Evolutionary conservation across 192 early-diverging fungal genomes (phyloP).

Genomic region (Gigaspora rosea): DNA sequence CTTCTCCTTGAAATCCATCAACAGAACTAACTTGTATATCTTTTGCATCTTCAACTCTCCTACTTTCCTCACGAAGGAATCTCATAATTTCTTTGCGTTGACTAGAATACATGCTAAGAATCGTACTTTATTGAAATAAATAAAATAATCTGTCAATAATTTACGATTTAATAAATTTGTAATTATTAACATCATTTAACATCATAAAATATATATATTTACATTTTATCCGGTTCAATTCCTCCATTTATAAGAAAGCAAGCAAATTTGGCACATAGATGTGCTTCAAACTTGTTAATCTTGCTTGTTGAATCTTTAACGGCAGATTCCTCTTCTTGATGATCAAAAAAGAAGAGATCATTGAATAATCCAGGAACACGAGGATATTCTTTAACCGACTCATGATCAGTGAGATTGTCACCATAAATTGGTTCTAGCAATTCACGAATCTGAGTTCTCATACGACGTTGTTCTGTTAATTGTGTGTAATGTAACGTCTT

Average conservation of each 20-base stretch:
- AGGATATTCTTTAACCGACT: conserved; percentile 38
- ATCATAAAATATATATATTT: not conserved
- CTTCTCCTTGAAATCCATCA: conserved; percentile 97
- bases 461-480: conserved; percentile 55
- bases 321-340: conserved; percentile 31
- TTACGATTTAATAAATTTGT: too few species aligned
- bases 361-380: conserved; percentile 49
- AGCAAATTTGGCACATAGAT: conserved; percentile 40
- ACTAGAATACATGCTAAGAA: conserved; percentile 59
- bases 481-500: conserved; percentile 46
- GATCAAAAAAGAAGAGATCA: conserved; percentile 41
- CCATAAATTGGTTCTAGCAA: conserved; percentile 54
- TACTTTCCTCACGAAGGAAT: conserved; percentile 32
- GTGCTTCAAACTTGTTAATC: conserved; percentile 43
- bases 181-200: too few species aligned
- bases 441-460: conserved; percentile 56
- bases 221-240: conserved; percentile 35
- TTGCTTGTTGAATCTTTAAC: conserved; percentile 37
- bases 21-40: conserved; percentile 89
- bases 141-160: not conserved
- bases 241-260: conserved; percentile 41
- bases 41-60: conserved; percentile 43
- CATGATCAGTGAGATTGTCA: conserved; percentile 48
- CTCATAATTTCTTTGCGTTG: conserved; percentile 47
- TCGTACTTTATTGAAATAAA: conserved; percentile 36